Evolutionary conservation across 78 protist genomes (phyloP), one percentile per base, ranked within the genome.

Genomic region (Emiliania huxleyi): DNA sequence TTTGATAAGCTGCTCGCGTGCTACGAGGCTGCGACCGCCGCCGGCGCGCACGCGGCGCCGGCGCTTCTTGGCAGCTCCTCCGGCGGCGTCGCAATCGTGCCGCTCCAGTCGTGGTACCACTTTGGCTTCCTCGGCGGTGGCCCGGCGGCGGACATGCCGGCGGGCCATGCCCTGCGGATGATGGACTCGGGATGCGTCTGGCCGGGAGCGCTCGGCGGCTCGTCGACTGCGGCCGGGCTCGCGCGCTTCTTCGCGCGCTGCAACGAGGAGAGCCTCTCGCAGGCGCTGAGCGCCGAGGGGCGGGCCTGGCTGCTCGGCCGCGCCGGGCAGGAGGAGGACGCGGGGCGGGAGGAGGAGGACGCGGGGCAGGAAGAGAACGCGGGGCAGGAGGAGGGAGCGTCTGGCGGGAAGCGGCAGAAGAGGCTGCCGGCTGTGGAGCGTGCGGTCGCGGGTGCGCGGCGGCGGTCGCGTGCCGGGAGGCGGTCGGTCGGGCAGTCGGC

Each of bases 41-140:
- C 81, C 35, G 21, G 69, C n/a, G 81, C 92, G 21, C 81, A 25
- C 29, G 37, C 38, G 69, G 49, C 18, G n/a, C 1, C 43, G 37
- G 42, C 42, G 81, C n/a, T n/a, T n/a, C n/a, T n/a, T n/a, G n/a
- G n/a, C n/a, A n/a, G n/a, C n/a, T n/a, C n/a, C n/a, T n/a, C 19
- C 23, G 92, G 42, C 42, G 45, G 23, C 77, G 77, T 90, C 8
- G 11, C 0, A 23, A 2, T 90, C 40, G 45, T n/a, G 25, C 92
- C 92, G 48, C 81, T 90, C 87, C 6, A 40, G 35, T 90, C 92
- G 25, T 90, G 45, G 44, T 55, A 90, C 81, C 81, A 90, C 81
- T n/a, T n/a, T n/a, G 29, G 15, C 25, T 33, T 42, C 18, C 25
- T 42, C 45, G 81, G n/a, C 81, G 22, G 43, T 22, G 81, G n/a